Base-by-base conservation (phyloP, 441 rosid species). In the Hura crepitans region DNA sequence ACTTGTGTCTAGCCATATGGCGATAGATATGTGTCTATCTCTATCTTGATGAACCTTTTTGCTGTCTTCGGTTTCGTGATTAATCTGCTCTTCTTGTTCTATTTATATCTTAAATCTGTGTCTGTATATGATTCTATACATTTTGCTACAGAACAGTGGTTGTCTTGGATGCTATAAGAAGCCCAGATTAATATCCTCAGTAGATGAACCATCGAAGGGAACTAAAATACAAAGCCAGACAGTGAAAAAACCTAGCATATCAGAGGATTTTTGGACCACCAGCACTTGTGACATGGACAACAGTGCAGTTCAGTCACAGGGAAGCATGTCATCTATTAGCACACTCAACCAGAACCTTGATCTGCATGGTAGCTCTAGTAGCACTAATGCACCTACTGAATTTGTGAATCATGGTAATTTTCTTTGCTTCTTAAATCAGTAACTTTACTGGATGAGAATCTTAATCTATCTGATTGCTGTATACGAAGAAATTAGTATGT, bases 101-200 rank as follows among this genome's bases (percentile, higher is more conserved):
- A 23, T 5, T 58, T 55, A 3, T 33, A 11, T 27, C 15, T 37
- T 27, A 17, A 23, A 53, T 45, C 25, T 35, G 4, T 35, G 39
- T 4, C 7, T 35, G 6, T 73, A 66, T 75, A 77, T 78, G 77
- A 77, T 61, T 78, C 72, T 74, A 66, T 78, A 72, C 78, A 82
- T 73, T 81, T 89, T 87, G 89, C 78, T 82, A 89, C 93, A 85
- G 92, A 81, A 82, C 96, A 92, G 96, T 83, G 87, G 89, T 78
- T 89, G 95, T 89, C 81, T 89, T 82, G 87, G 89, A 79, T 77
- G 92, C 88, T 81, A 79, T 75, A 71, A 53, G 67, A 85, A 85
- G 76, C 81, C 87, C 59, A 67, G 79, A 47, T 63, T 77, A 67
- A 66, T 80, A 75, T 80, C 75, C 47, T 77, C 83, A 51, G 78